These are phyloP conservation scores for Elsinoe necatrix DNA, from an alignment of 2,329 filamentous ascomycete genomes.

Conservation along the genomic window DNA sequence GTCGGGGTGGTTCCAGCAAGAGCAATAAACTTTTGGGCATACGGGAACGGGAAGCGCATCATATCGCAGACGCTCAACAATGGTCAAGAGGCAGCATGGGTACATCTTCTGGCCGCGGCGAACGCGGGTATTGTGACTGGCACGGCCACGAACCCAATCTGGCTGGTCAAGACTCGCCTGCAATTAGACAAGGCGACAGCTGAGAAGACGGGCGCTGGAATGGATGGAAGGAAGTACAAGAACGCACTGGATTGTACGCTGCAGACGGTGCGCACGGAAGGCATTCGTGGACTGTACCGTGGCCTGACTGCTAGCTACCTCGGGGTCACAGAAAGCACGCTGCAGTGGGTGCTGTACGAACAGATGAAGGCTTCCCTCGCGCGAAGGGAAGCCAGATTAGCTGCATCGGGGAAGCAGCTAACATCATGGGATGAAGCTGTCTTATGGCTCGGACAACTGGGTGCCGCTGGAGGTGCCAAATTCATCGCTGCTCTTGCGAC, in stretches of 20 bases:
- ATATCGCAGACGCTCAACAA: slow-evolving; percentile 67
- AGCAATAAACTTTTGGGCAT: slow-evolving; percentile 88
- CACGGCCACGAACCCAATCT: slow-evolving; percentile 91
- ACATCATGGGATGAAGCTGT: slow-evolving; percentile 66
- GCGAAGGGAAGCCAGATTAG: slow-evolving; percentile 49
- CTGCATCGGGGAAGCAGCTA: slow-evolving; percentile 52
- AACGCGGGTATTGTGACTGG: slow-evolving; percentile 76
- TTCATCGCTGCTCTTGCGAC: slow-evolving; percentile 74
- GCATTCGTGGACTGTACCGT: slow-evolving; percentile 73
- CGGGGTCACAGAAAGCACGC: slow-evolving; percentile 78
- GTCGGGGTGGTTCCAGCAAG: slow-evolving; percentile 82
- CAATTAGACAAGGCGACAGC: slow-evolving; percentile 84
- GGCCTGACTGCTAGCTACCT: slow-evolving; percentile 87
- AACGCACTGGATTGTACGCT: slow-evolving; percentile 83
- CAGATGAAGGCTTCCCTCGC: slow-evolving; percentile 73
- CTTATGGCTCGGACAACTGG: slow-evolving; percentile 69
- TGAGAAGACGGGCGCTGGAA: slow-evolving; percentile 44
- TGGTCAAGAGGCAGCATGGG: slow-evolving; percentile 60
- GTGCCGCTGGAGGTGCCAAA: slow-evolving; percentile 76
- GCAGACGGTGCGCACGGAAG: slow-evolving; percentile 73
- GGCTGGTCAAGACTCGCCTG: slow-evolving; percentile 87
- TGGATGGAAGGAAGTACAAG: slow-evolving; percentile 60
- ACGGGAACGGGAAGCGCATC: slow-evolving; percentile 82
- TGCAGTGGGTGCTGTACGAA: slow-evolving; percentile 94
- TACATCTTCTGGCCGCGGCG: slow-evolving; percentile 70